Evolutionary conservation across 2,329 filamentous ascomycete genomes (phyloP), one percentile per base, ranked within the genome.

Genomic region (Sporothrix humicola): DNA sequence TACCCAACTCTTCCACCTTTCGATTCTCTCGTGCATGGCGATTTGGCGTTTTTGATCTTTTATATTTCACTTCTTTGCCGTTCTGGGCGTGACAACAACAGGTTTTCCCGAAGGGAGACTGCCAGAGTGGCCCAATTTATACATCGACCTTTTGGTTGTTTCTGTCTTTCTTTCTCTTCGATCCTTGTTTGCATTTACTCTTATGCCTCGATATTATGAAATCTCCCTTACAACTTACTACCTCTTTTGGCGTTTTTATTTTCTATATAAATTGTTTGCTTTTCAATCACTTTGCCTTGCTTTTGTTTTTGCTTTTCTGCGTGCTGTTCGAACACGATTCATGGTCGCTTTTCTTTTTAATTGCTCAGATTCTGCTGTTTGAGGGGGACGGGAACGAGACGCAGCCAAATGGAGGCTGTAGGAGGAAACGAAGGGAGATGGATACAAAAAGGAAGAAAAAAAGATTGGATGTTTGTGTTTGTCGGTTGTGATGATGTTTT

Each of bases 1-100:
- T 73, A 71, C 69, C 63, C 54, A 46, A 15, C 63, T 9, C 37
- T 44, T 31, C 56, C 66, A 31, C 10, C 10, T 76, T 70, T 44
- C 42, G 42, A 59, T 73, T 76, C 66, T 78, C 80, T 77, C 77
- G 69, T 77, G 78, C 78, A 79, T 79, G 76, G 78, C 78, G 80
- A 81, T 78, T 15, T 77, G 81, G 82, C 81, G 81, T 83, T 80
- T 77, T 77, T 77, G 48, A 46, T 69, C 46, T 61, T 71, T 73
- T 77, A 37, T 63, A 20, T 61, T 76, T 73, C 48, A 37, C 66
- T 52, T 75, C 23, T 66, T 10, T 46, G 7, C n/a, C 44, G 46
- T 37, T 59, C 12, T 61, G 13, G 37, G 42, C 8, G 42, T 0
- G 4, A 26, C 31, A 7, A 58, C 12, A 66, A 17, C 9, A 20